Conservation (phyloP, 352 stramenopile genomes). For the Globisporangium nagaii region DNA sequence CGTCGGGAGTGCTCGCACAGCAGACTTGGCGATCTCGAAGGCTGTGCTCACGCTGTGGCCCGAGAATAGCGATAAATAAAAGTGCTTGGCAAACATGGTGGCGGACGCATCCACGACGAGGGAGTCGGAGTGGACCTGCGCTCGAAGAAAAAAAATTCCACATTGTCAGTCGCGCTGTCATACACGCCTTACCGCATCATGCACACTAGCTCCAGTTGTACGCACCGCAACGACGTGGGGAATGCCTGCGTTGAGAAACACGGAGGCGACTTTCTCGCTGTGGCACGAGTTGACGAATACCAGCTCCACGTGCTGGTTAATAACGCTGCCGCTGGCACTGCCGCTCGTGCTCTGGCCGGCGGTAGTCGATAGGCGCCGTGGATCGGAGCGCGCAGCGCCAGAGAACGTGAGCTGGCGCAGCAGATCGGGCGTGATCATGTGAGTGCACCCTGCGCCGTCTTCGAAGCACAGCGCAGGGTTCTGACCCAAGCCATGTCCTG, state of each 20-base stretch:
- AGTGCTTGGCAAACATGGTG: constrained; percentile 84
- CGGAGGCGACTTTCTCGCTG: constrained; percentile 79
- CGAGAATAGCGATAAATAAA: constrained; percentile 77
- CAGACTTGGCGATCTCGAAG: constrained; percentile 73
- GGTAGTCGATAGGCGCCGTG: neutral
- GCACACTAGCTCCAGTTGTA: neutral
- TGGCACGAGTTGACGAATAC: constrained; percentile 86
- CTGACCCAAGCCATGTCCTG: constrained; percentile 63
- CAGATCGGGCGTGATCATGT: constrained; percentile 65
- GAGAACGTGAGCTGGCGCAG: constrained; percentile 69
- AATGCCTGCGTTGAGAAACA: constrained; percentile 87
- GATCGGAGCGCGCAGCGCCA: constrained; percentile 13
- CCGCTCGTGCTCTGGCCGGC: constrained; percentile 10
- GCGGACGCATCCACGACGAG: constrained; percentile 67
- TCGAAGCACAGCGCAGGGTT: constrained; percentile 75
- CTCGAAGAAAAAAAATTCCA: neutral
- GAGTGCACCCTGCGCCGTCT: constrained; percentile 63
- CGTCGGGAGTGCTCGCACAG: constrained; percentile 54
- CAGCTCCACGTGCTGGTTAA: constrained; percentile 37
- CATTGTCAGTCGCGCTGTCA: neutral
- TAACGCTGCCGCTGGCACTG: constrained; percentile 2
- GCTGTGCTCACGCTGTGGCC: constrained; percentile 60
- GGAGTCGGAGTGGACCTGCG: constrained; percentile 66
- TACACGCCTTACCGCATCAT: neutral
- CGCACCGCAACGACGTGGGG: constrained; percentile 87